phyloP scores from a whole-genome alignment of 805 yeast genomes.

The Yarrowia sp. region DNA sequence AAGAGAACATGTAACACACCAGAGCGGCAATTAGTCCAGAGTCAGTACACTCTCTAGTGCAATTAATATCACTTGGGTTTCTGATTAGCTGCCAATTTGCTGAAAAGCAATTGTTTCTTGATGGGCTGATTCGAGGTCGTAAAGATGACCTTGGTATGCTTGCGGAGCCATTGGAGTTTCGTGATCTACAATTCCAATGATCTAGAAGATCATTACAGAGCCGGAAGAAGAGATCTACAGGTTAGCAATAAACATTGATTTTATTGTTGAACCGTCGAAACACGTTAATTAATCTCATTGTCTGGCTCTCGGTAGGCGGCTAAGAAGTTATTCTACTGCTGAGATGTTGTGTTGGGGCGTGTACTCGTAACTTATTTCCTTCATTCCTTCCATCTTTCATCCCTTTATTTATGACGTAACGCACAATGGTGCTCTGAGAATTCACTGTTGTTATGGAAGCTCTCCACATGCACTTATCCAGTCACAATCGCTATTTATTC shows the following conservation, averaged over 20 bases:
- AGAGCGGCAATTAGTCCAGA: background rate
- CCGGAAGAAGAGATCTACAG: background rate
- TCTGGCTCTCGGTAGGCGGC: background rate
- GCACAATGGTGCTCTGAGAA: too few species aligned
- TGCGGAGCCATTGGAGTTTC: background rate
- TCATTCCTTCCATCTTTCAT: too few species aligned
- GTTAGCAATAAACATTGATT: background rate
- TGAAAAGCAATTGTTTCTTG: background rate
- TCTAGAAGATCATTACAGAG: background rate
- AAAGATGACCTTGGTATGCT: background rate
- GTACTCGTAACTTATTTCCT: background rate
- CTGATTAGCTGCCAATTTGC: too few species aligned
- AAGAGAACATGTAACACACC: background rate
- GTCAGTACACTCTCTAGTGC: background rate
- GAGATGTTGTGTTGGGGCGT: background rate
- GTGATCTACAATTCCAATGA: background rate
- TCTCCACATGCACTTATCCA: too few species aligned
- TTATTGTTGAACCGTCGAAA: background rate
- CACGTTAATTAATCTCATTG: background rate
- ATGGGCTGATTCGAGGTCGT: background rate
- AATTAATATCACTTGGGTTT: background rate
- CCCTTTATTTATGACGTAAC: too few species aligned
- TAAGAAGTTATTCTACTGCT: background rate
- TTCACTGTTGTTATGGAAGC: too few species aligned
- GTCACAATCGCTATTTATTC: background rate